Percentiles rank a stretch among this genome's conserved stretches.
Evolutionary conservation across 371 early-diverging fungal species (phyloP).

Genomic region (Cokeromyces recurvatus): DNA sequence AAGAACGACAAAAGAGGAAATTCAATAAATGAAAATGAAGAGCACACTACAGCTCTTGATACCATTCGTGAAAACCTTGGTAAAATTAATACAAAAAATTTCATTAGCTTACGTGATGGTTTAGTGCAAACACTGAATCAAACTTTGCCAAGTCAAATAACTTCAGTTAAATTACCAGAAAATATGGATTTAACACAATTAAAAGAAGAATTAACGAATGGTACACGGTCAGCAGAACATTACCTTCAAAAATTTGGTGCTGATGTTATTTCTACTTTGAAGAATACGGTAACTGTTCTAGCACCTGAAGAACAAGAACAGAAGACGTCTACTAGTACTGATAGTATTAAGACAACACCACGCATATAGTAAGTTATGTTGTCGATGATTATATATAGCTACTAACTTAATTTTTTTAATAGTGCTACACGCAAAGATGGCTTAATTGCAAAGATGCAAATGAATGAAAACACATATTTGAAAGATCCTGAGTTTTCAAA

Average conservation of each 20-base stretch:
- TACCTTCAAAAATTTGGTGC: constrained; percentile 44
- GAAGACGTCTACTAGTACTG: constrained; percentile 1
- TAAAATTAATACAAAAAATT: constrained; percentile 27
- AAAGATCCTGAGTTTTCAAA: constrained; percentile 15
- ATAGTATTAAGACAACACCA: constrained; percentile 7
- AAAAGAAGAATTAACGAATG: constrained; percentile 35
- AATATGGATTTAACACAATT: constrained; percentile 37
- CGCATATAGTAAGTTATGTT: constrained; percentile 25
- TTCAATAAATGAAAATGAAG: constrained; percentile 3
- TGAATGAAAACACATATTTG: constrained; percentile 28
- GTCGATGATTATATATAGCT: too few relatives aligned
- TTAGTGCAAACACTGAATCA: constrained; percentile 21
- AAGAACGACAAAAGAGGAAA: not conserved
- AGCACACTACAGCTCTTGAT: constrained; percentile 6
- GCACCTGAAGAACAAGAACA: constrained; percentile 26
- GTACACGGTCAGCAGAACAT: constrained; percentile 46
- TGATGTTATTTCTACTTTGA: constrained; percentile 34
- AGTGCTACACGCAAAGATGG: constrained; percentile 45
- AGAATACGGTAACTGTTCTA: constrained; percentile 33
- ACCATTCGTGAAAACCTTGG: constrained; percentile 23
- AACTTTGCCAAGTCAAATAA: constrained; percentile 19
- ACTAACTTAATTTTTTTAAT: not conserved
- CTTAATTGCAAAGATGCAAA: constrained; percentile 34
- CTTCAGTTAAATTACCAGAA: constrained; percentile 34
- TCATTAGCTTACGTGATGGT: constrained; percentile 19